phyloP scores from a whole-genome alignment of 805 yeast genomes.

The Myxozyma mucilagina region DNA sequence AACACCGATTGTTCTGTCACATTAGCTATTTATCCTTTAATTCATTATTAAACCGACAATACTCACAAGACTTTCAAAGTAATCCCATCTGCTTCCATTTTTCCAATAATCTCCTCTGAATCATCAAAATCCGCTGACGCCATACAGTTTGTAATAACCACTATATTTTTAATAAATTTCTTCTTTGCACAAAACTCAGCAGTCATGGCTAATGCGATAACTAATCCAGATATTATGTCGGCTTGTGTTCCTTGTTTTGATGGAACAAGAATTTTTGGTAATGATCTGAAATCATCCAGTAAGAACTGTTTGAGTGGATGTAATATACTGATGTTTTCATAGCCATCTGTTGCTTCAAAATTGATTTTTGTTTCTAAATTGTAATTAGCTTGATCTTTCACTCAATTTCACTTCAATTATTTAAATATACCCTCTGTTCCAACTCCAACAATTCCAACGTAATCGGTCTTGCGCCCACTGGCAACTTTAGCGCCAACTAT shows the following conservation, averaged over 20 bases:
- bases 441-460: constrained; percentile 35
- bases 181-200: constrained; percentile 31
- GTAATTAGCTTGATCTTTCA: background rate
- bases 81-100: constrained; percentile 22
- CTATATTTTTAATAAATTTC: constrained; percentile 42
- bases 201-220: constrained; percentile 44
- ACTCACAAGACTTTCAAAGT: constrained; percentile 22
- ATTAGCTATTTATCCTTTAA: background rate
- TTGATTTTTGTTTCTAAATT: constrained; percentile 3
- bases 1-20: background rate
- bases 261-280: constrained; percentile 11
- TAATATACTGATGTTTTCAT: constrained; percentile 21
- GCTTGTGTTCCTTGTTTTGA: constrained; percentile 6
- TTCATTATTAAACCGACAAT: too few relatives aligned
- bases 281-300: constrained; percentile 8
- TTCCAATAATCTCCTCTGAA: constrained; percentile 5
- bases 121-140: constrained; percentile 6
- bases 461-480: constrained; percentile 36
- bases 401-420: background rate
- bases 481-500: constrained; percentile 38
- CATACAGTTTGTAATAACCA: constrained; percentile 18
- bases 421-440: constrained; percentile 27
- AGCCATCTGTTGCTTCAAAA: constrained; percentile 9
- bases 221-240: constrained; percentile 37
- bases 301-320: constrained; percentile 23